These are phyloP conservation scores for Ilyonectria destructans DNA, from an alignment of 2,329 filamentous ascomycete species.

Conservation along the genomic window DNA sequence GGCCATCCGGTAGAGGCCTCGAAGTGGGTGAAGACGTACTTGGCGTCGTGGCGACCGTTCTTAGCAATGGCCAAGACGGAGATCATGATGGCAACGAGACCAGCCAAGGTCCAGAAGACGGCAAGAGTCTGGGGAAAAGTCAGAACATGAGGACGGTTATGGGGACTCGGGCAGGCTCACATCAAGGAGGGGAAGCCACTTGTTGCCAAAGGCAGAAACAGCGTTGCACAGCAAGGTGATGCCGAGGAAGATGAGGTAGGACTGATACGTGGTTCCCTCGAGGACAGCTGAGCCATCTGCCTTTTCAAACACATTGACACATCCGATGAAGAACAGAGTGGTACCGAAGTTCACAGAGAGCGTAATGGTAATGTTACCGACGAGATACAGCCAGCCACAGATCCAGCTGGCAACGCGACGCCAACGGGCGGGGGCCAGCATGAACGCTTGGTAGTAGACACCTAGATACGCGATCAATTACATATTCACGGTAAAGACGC, in stretches of 20 bases:
- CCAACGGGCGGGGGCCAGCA: slow-evolving; percentile 75
- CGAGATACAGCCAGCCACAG: slow-evolving; percentile 83
- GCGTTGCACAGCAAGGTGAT: slow-evolving; percentile 77
- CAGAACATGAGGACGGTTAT: slow-evolving; percentile 20
- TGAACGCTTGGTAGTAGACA: slow-evolving; percentile 86
- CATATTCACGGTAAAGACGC: slow-evolving; percentile 29
- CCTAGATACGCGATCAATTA: slow-evolving; percentile 51
- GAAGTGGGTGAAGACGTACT: slow-evolving; percentile 79
- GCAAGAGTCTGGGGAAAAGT: slow-evolving; percentile 72
- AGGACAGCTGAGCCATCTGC: slow-evolving; percentile 62
- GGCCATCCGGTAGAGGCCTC: slow-evolving; percentile 80
- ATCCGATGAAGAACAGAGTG: slow-evolving; percentile 73
- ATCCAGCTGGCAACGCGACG: slow-evolving; percentile 79
- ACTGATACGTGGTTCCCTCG: slow-evolving; percentile 72
- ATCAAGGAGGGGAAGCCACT: slow-evolving; percentile 78
- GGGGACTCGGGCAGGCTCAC: slow-evolving; percentile 63
- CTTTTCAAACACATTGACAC: slow-evolving; percentile 70
- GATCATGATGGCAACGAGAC: slow-evolving; percentile 77
- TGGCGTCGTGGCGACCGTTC: slow-evolving; percentile 74
- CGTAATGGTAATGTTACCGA: slow-evolving; percentile 87
- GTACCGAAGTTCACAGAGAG: slow-evolving; percentile 89
- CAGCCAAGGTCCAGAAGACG: slow-evolving; percentile 83
- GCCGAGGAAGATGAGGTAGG: slow-evolving; percentile 80
- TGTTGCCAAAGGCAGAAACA: slow-evolving; percentile 78
- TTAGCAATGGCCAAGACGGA: slow-evolving; percentile 78